Conservation (phyloP, 75 land plant species). For the Isoetes taiwanensis region DNA sequence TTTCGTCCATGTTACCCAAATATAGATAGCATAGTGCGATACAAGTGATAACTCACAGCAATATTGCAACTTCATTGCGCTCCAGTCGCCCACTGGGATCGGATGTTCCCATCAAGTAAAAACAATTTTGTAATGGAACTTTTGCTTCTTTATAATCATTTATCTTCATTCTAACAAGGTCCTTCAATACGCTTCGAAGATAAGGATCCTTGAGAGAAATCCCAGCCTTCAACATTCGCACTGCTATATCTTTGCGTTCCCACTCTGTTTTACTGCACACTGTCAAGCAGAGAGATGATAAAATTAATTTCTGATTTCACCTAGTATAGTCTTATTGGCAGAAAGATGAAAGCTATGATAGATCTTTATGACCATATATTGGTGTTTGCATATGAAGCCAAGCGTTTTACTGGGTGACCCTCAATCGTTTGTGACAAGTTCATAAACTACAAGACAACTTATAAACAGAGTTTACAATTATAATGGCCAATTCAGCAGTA, state of each 20-base stretch:
- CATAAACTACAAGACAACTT: too few species aligned
- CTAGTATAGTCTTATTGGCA: too few species aligned
- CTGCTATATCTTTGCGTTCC: constrained; percentile 21
- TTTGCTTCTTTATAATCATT: constrained; percentile 37
- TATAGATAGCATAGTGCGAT: not conserved
- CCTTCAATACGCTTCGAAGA: constrained; percentile 31
- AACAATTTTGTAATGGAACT: constrained; percentile 41
- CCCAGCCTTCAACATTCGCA: constrained; percentile 51
- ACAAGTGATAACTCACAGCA: constrained; percentile 41
- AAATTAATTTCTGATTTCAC: too few species aligned
- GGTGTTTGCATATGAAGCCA: too few species aligned
- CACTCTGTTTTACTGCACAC: constrained; percentile 13
- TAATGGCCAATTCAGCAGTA: too few species aligned
- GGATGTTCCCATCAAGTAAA: constrained; percentile 75
- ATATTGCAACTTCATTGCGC: constrained; percentile 56
- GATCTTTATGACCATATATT: too few species aligned
- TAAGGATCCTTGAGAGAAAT: constrained; percentile 67
- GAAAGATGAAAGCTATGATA: too few species aligned
- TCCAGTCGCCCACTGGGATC: constrained; percentile 59
- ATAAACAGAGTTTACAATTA: too few species aligned
- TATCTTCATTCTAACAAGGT: constrained; percentile 18
- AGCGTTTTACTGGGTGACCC: too few species aligned
- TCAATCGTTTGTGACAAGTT: too few species aligned
- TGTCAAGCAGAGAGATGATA: too few species aligned
- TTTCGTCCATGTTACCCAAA: not conserved